Percentiles rank a stretch among this genome's conserved stretches.
Conservation (phyloP, 352 stramenopile species). For the Bremia lactucae region DNA sequence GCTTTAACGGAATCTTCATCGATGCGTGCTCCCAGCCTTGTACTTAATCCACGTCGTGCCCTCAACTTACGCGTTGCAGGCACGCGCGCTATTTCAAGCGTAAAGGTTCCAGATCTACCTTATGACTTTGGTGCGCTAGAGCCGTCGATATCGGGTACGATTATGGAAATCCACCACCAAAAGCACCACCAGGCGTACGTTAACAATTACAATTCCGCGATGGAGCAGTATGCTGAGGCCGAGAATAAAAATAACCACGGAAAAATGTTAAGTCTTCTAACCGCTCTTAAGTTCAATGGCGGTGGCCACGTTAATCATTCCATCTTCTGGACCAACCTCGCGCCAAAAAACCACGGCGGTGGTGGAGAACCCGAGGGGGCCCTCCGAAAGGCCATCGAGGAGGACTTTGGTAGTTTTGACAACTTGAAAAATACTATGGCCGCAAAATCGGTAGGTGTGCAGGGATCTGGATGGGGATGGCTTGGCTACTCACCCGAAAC, state of each 20-base stretch:
- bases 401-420: conserved; percentile 89
- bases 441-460: conserved; percentile 86
- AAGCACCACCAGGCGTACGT: conserved; percentile 97
- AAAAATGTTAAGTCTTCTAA: conserved; percentile 86
- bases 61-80: not conserved
- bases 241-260: conserved; percentile 81
- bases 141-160: conserved; percentile 80
- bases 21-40: conserved; percentile 19
- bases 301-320: conserved; percentile 98
- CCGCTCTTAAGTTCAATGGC: conserved; percentile 95
- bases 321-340: conserved; percentile 98
- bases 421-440: conserved; percentile 85
- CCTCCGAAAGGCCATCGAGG: conserved; percentile 85
- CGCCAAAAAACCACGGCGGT: conserved; percentile 59
- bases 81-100: conserved; percentile 47
- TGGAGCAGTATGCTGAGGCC: conserved; percentile 91
- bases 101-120: conserved; percentile 70
- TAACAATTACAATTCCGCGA: conserved; percentile 90
- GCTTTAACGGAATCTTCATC: too few relatives aligned
- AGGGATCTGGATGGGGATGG: conserved; percentile 98
- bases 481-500: conserved; percentile 87
- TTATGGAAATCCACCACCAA: conserved; percentile 92
- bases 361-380: conserved; percentile 73
- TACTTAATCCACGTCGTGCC: conserved; percentile 3
- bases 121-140: conserved; percentile 86